phyloP scores from a whole-genome alignment of 2,329 filamentous ascomycete species.

The Thermoascus crustaceus region DNA sequence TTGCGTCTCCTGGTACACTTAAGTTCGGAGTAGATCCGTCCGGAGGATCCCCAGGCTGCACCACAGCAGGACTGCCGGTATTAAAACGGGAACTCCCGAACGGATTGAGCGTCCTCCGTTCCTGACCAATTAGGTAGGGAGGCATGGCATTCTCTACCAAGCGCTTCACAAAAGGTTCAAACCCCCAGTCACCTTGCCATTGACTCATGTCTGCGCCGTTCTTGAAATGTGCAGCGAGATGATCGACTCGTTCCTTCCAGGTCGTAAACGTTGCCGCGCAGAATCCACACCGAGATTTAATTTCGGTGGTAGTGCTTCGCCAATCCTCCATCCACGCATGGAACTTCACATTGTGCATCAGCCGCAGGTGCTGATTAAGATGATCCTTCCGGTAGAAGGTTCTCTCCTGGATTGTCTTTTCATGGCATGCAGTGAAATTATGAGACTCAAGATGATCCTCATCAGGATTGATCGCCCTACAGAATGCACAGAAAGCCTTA shows the following conservation, averaged over 20 bases:
- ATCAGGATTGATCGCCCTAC: slow-evolving; percentile 45
- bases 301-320: slow-evolving; percentile 48
- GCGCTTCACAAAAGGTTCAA: slow-evolving; percentile 28
- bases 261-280: slow-evolving; percentile 33
- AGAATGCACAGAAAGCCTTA: slow-evolving; percentile 51
- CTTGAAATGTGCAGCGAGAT: slow-evolving; percentile 34
- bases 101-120: slow-evolving; percentile 25
- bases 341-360: slow-evolving; percentile 53
- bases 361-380: slow-evolving; percentile 51
- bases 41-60: slow-evolving; percentile 3
- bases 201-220: slow-evolving; percentile 29
- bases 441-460: slow-evolving; percentile 51
- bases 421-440: slow-evolving; percentile 51
- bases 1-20: slow-evolving; percentile 26
- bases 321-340: slow-evolving; percentile 49
- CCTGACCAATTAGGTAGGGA: slow-evolving; percentile 29
- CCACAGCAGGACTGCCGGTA: slow-evolving; percentile 7
- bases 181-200: slow-evolving; percentile 36
- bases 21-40: slow-evolving; percentile 10
- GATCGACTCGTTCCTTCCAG: slow-evolving; percentile 38
- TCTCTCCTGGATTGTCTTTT: slow-evolving; percentile 51
- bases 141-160: slow-evolving; percentile 30
- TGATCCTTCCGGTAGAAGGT: slow-evolving; percentile 58
- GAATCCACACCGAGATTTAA: slow-evolving; percentile 43
- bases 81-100: slow-evolving; percentile 16